phyloP scores from a whole-genome alignment of 805 yeast species.

The Starmerella apis region DNA sequence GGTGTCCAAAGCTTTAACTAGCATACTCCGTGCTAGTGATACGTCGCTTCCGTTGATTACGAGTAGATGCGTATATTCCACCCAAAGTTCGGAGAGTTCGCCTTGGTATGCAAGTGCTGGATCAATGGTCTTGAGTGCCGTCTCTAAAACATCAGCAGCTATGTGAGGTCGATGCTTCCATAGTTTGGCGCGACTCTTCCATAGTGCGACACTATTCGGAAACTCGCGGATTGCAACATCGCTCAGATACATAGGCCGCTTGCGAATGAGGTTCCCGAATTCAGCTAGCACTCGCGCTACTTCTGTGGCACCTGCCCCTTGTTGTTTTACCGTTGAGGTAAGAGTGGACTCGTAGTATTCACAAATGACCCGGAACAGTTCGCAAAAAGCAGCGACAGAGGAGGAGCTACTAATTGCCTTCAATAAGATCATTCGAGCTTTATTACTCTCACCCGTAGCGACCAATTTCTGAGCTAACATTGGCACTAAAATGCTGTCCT shows the following conservation, averaged over 20 bases:
- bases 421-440: slow-evolving; percentile 3
- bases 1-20: not conserved
- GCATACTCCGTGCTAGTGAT: not conserved
- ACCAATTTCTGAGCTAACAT: not conserved
- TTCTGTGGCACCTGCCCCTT: slow-evolving; percentile 53
- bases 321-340: slow-evolving; percentile 39
- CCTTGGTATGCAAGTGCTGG: slow-evolving; percentile 36
- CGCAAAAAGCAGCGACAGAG: slow-evolving; percentile 12
- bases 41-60: slow-evolving; percentile 13
- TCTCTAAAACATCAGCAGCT: slow-evolving; percentile 46
- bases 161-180: slow-evolving; percentile 34
- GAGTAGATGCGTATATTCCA: slow-evolving; percentile 15
- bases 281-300: slow-evolving; percentile 41
- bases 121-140: slow-evolving; percentile 56
- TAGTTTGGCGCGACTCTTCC: slow-evolving; percentile 54
- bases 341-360: slow-evolving; percentile 8
- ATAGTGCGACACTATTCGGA: slow-evolving; percentile 49
- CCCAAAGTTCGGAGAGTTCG: slow-evolving; percentile 10
- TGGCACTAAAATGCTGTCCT: slow-evolving; percentile 5
- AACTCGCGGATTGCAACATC: slow-evolving; percentile 58
- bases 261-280: slow-evolving; percentile 36
- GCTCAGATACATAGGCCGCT: slow-evolving; percentile 48
- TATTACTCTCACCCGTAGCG: not conserved
- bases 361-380: slow-evolving; percentile 31
- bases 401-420: slow-evolving; percentile 3